Base-by-base conservation (phyloP, 345 rosid species). In the Gossypium bickii region DNA sequence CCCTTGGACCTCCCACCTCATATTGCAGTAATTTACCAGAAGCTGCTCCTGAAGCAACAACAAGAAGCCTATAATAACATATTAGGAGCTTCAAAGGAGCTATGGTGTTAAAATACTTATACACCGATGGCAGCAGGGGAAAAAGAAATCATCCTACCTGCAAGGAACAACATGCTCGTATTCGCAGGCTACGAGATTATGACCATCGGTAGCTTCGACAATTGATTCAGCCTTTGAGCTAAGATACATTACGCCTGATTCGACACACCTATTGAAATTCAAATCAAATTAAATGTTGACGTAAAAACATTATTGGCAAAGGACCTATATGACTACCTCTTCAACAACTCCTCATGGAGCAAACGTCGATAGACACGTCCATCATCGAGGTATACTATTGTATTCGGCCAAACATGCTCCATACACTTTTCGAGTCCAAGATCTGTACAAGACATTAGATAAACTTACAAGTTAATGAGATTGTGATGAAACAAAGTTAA, bases 1-100 rank as follows among this genome's bases (percentile, higher is more conserved):
- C 97, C 77, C 93, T 85, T 10, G 99, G 99, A 34, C 99, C 98
- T 16, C 98, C 98, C 71, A 91, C 96, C 83, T 92, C 98, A 77
- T 92, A 92, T 66, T 88, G 89, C 92, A 95, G 83, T 29, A 95
- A 90, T 83, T 89, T 95, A 78, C 99, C 99, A 8, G 99, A 95
- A 87, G 99, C 98, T 72, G 98, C 99, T 83, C 98, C 99, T 44
- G 98, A 95, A 78, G 99, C 99, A 85, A 95, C 99, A 52, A 94
- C 87, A 45, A 89, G 94, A 81, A 95, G 97, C 89, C 99, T 92
- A 84, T 66, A 88, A 78, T 71, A 64, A 65, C 48, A 80, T 38
- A 80, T 83, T 75, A 89, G 82, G 79, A 74, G 76, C 77, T 81
- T 81, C 61, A 77, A 63, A 60, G n/a, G 29, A 49, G 43, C 52